A percentile compares a stretch with the other conserved stretches of the same genome.
Evolutionary conservation across 805 yeast species (phyloP).

Genomic region (Pichia membranifaciens): DNA sequence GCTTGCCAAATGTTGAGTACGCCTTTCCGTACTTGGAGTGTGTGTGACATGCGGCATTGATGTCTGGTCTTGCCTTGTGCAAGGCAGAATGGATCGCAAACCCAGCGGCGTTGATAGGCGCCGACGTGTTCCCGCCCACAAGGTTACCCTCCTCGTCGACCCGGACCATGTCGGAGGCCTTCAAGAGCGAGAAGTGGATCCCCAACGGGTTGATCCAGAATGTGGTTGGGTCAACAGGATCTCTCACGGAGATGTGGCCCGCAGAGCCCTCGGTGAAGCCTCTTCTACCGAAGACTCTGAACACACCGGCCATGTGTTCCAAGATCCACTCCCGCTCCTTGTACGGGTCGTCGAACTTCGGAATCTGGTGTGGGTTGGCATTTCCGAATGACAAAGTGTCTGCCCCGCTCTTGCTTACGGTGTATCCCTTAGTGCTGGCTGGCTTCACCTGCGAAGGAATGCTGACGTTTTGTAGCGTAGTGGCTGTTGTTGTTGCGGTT

Average conservation of each 20-base stretch:
- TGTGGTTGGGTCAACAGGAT: conserved; percentile 22
- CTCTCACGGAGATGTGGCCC: conserved; percentile 81
- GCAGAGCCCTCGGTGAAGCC: conserved; percentile 75
- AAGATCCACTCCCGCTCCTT: conserved; percentile 49
- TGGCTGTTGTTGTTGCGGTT: background rate
- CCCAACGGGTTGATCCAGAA: conserved; percentile 79
- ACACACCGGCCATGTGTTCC: conserved; percentile 81
- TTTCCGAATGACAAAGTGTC: conserved; percentile 55
- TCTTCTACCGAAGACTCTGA: conserved; percentile 71
- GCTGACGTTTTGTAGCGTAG: background rate
- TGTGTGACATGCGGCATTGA: too few relatives aligned
- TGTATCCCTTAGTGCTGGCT: conserved; percentile 38
- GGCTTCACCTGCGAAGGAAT: conserved; percentile 25
- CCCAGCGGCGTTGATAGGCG: too few relatives aligned
- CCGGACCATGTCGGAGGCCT: too few relatives aligned
- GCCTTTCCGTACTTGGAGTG: too few relatives aligned
- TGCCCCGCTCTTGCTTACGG: conserved; percentile 42
- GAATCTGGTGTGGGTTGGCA: conserved; percentile 45
- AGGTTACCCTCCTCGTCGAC: too few relatives aligned
- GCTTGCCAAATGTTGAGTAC: too few relatives aligned
- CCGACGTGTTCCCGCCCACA: too few relatives aligned
- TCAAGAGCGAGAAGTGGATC: too few relatives aligned
- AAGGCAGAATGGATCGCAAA: too few relatives aligned
- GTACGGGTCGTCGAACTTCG: conserved; percentile 42
- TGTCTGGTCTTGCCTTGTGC: too few relatives aligned